A percentile compares a stretch with the other conserved stretches of the same genome.
Evolutionary conservation across 2,329 filamentous ascomycete genomes (phyloP).

Genomic region (Rutstroemia sp.): DNA sequence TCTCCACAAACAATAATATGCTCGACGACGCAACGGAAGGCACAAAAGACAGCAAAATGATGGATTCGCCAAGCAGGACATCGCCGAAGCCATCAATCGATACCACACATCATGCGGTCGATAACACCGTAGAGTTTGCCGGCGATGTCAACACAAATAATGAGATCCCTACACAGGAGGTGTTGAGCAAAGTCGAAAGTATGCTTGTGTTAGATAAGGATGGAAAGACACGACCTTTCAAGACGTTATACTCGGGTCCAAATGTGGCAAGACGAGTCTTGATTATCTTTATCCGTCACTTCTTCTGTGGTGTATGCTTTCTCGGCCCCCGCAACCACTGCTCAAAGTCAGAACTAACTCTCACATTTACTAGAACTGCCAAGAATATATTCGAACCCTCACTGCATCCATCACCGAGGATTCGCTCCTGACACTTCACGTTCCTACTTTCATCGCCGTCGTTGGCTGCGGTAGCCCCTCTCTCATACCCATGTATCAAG

Average conservation of each 20-base stretch:
- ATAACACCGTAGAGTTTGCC: slow-evolving; percentile 42
- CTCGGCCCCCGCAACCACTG: not conserved
- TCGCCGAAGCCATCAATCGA: slow-evolving; percentile 12
- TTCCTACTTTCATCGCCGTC: slow-evolving; percentile 37
- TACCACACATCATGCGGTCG: slow-evolving; percentile 11
- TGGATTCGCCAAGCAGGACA: not conserved
- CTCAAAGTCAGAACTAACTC: not conserved
- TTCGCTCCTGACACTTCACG: slow-evolving; percentile 26
- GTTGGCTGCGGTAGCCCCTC: slow-evolving; percentile 49
- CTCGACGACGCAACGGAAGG: not conserved
- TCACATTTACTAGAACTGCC: slow-evolving; percentile 26
- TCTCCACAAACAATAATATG: not conserved
- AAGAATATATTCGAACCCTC: slow-evolving; percentile 29
- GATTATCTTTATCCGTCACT: slow-evolving; percentile 32
- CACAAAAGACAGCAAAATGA: not conserved
- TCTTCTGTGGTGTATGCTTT: slow-evolving; percentile 31
- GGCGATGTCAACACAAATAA: slow-evolving; percentile 50
- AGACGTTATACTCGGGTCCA: slow-evolving; percentile 28
- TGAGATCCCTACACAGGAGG: slow-evolving; percentile 42
- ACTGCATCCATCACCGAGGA: slow-evolving; percentile 23
- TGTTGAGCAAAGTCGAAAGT: slow-evolving; percentile 42
- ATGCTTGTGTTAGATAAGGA: slow-evolving; percentile 26
- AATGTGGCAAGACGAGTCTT: slow-evolving; percentile 28
- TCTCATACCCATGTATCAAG: slow-evolving; percentile 45
- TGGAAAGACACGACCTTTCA: slow-evolving; percentile 27